A percentile compares a stretch with the other conserved stretches of the same genome.
Evolutionary conservation across 805 yeast genomes (phyloP).

Genomic region (Candida schatavii): DNA sequence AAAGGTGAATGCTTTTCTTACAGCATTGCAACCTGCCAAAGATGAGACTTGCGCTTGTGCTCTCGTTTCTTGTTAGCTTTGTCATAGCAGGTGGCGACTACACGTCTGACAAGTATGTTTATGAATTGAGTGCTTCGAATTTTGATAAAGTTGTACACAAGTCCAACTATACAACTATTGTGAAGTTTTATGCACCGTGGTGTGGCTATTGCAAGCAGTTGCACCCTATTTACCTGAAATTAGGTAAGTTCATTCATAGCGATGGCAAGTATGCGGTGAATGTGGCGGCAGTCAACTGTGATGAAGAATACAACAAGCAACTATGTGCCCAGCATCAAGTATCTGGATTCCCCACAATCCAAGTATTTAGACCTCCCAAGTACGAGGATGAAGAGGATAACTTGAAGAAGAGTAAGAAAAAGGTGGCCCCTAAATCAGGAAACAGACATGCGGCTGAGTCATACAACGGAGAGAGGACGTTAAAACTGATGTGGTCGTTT

Average conservation of each 20-base stretch:
- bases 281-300: constrained; percentile 87
- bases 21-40: no score
- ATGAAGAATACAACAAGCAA: constrained; percentile 59
- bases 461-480: constrained; percentile 60
- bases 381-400: constrained; percentile 18
- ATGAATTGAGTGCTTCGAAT: constrained; percentile 53
- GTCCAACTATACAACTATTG: constrained; percentile 76
- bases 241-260: constrained; percentile 57
- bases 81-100: constrained; percentile 31
- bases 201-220: constrained; percentile 89
- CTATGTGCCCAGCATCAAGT: constrained; percentile 66
- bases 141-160: constrained; percentile 65
- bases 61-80: constrained; percentile 7
- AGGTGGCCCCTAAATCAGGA: constrained; percentile 6
- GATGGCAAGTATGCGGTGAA: constrained; percentile 47
- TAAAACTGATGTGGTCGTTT: constrained; percentile 52
- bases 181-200: constrained; percentile 97
- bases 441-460: constrained; percentile 50
- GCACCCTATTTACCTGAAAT: constrained; percentile 59
- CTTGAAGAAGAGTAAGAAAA: constrained; percentile 15
- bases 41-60: background rate
- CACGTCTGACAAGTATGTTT: constrained; percentile 40
- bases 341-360: constrained; percentile 80
- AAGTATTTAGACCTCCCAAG: constrained; percentile 83
- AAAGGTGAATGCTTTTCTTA: no score